Evolutionary conservation across 1,139 yeast genomes (phyloP).

Genomic region (Eremothecium gossypii): DNA sequence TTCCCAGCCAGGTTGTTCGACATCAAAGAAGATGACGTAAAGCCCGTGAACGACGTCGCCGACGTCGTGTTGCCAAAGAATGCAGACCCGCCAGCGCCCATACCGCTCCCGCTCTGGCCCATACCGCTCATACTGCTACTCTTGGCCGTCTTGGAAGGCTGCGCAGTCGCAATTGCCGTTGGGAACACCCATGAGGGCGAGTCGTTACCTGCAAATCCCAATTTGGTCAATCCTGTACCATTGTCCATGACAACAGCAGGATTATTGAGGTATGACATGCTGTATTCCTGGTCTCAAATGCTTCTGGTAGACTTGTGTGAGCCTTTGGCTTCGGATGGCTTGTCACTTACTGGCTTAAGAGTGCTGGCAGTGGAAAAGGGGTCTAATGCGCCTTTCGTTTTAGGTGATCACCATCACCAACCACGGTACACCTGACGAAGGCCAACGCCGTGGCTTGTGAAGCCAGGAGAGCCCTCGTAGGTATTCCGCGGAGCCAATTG

Average conservation of each 20-base stretch:
- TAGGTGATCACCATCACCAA: no score
- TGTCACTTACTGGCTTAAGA: no score
- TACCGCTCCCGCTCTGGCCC: slow-evolving; percentile 20
- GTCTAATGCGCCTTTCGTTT: no score
- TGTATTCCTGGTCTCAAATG: background rate
- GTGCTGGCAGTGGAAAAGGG: no score
- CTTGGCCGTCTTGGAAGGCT: slow-evolving; percentile 30
- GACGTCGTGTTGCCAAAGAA: slow-evolving; percentile 30
- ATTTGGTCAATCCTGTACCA: slow-evolving; percentile 95
- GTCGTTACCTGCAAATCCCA: slow-evolving; percentile 98
- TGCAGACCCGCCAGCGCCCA: slow-evolving; percentile 24
- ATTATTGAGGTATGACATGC: slow-evolving; percentile 44
- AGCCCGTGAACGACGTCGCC: slow-evolving; percentile 27
- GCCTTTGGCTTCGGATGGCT: no score
- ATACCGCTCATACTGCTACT: slow-evolving; percentile 16
- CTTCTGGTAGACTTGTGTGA: no score
- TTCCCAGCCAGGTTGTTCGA: slow-evolving; percentile 52
- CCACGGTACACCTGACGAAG: no score
- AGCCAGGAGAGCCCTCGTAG: no score
- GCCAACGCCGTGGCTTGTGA: no score
- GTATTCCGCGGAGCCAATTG: no score
- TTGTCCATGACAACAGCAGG: slow-evolving; percentile 92
- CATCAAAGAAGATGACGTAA: slow-evolving; percentile 28
- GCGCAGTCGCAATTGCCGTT: slow-evolving; percentile 83
- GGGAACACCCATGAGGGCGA: slow-evolving; percentile 96